Conservation (phyloP, 2,329 filamentous ascomycete genomes). For the Cryphonectria carpinicola region DNA sequence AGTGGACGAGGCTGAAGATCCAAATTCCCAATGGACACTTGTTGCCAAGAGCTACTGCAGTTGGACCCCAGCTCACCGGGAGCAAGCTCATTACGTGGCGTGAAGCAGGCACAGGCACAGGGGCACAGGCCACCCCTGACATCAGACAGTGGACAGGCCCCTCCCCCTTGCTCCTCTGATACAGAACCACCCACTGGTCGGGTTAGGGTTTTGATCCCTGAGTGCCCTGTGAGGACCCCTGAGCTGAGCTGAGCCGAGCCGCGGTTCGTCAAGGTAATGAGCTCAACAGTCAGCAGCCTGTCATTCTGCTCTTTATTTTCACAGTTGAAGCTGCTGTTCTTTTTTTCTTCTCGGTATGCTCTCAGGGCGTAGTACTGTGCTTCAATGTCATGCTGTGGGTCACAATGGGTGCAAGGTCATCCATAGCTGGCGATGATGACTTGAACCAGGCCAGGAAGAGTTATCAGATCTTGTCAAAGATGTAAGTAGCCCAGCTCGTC, state of each 20-base stretch:
- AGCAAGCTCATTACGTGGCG: conserved; percentile 28
- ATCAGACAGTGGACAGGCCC: not conserved
- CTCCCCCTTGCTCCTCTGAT: not conserved
- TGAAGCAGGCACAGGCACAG: conserved; percentile 17
- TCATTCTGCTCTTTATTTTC: not conserved
- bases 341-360: conserved; percentile 8
- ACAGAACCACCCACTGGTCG: not conserved
- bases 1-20: conserved; percentile 19
- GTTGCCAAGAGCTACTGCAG: conserved; percentile 19
- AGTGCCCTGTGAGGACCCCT: not conserved
- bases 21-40: conserved; percentile 24
- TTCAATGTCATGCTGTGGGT: conserved; percentile 18
- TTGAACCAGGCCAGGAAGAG: not conserved
- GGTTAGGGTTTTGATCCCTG: not conserved
- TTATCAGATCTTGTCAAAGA: not conserved
- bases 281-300: not conserved
- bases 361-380: not conserved
- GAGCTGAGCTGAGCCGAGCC: conserved; percentile 10
- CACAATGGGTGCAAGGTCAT: conserved; percentile 20
- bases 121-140: conserved; percentile 14
- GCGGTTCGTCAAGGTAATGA: not conserved
- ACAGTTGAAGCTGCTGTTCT: not conserved
- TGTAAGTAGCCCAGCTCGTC: not conserved
- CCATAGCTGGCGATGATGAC: conserved; percentile 1
- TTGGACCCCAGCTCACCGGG: conserved; percentile 8